A percentile compares a stretch with the other conserved stretches of the same genome.
phyloP scores from a whole-genome alignment of 495 filamentous ascomycete genomes.

The Hypoxylon intermedium region DNA sequence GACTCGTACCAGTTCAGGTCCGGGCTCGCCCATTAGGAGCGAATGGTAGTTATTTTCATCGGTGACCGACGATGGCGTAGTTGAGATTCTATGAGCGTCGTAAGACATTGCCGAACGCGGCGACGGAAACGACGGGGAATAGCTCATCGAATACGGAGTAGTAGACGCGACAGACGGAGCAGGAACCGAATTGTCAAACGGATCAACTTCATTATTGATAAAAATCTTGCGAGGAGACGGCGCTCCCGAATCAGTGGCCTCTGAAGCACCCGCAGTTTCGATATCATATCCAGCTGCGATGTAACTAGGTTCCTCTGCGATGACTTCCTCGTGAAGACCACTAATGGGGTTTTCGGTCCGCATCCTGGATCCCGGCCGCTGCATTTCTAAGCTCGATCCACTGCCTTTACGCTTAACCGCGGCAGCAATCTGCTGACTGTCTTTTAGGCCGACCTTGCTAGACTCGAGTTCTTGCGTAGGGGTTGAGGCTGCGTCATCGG shows the following conservation, averaged over 20 bases:
- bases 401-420: slow-evolving; percentile 50
- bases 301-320: slow-evolving; percentile 47
- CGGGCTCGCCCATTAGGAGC: slow-evolving; percentile 66
- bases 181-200: slow-evolving; percentile 55
- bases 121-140: slow-evolving; percentile 62
- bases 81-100: slow-evolving; percentile 72
- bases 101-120: slow-evolving; percentile 69
- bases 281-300: slow-evolving; percentile 42
- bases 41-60: slow-evolving; percentile 71
- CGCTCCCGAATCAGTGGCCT: slow-evolving; percentile 58
- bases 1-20: slow-evolving; percentile 66
- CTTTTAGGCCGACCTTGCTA: slow-evolving; percentile 9
- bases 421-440: slow-evolving; percentile 4
- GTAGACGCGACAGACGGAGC: slow-evolving; percentile 57
- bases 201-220: slow-evolving; percentile 61
- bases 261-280: slow-evolving; percentile 22
- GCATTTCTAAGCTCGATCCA: slow-evolving; percentile 45
- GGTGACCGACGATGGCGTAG: slow-evolving; percentile 71
- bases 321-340: slow-evolving; percentile 55
- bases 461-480: slow-evolving; percentile 38
- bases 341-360: slow-evolving; percentile 49
- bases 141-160: slow-evolving; percentile 59
- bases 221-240: slow-evolving; percentile 63
- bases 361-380: slow-evolving; percentile 35
- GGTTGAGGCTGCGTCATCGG: slow-evolving; percentile 35